Evolutionary conservation across 179 eudicot species (phyloP), one percentile per base, ranked within the genome.

Genomic region (Silene noctiflora): DNA sequence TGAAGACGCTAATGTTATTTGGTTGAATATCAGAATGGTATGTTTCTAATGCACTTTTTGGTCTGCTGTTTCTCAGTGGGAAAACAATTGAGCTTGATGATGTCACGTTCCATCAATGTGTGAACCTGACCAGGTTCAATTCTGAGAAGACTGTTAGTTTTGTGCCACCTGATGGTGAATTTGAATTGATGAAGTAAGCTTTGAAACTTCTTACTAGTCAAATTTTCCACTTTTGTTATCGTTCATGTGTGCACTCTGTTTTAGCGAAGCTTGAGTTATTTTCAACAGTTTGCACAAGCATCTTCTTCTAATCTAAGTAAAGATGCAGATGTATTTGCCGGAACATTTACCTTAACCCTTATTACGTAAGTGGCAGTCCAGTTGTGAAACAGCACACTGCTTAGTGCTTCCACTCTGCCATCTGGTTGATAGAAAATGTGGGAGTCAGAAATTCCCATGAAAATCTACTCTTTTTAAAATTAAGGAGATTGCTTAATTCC

Each of bases 81-180:
- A 71, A 69, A 84, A 91, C 97, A 61, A 95, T 95, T 73, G 99
- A 95, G 88, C 90, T 93, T 35, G 99, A 95, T 80, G 99, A 95
- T 88, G 99, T 95, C 51, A 95, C 97, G 73, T 95, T 95, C 82
- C 99, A 95, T 80, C 99, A 93, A 78, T 95, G 99, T 77, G 99
- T 95, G 71, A 95, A 95, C 83, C 85, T 95, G 85, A 95, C 99
- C 39, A 93, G 99, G 81, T 95, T 95, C 84, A 95, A 95, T 87
- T 89, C 99, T 7, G 99, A 93, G 80, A 95, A 93, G 90, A 95
- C 99, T 9, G 99, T 95, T 79, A 95, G 99, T 80, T 95, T 95
- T 78, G 99, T 95, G 78, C 99, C 99, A 72, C 99, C 99, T 61
- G 99, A 95, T 90, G 99, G 99, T 86, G 99, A 95, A 95, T 93